Percentiles rank a stretch among this genome's conserved stretches.
Evolutionary conservation across 257 asterid species (phyloP).

Genomic region (Ligustrum vulgare): DNA sequence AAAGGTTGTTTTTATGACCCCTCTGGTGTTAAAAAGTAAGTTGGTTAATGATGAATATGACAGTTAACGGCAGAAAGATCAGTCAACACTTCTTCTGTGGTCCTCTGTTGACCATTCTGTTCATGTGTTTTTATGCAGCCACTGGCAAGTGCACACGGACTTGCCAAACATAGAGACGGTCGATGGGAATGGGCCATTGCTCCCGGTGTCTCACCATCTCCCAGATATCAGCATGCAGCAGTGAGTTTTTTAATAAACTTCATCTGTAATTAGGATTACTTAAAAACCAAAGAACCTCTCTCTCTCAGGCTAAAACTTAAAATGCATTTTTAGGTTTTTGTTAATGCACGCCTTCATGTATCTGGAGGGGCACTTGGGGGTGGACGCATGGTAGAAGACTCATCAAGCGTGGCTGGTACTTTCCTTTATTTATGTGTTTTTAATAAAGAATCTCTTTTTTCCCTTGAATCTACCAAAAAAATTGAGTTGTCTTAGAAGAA

Average conservation of each 20-base stretch:
- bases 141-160: slow-evolving; percentile 95
- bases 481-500: background rate
- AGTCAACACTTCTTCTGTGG: background rate
- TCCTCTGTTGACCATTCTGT: slow-evolving; percentile 12
- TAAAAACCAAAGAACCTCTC: background rate
- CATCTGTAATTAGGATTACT: slow-evolving; percentile 12
- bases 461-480: background rate
- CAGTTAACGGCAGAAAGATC: background rate
- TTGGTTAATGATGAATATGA: background rate
- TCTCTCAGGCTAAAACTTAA: slow-evolving; percentile 4
- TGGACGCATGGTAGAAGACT: slow-evolving; percentile 99
- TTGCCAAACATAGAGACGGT: slow-evolving; percentile 98
- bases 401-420: slow-evolving; percentile 95
- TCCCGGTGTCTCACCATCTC: slow-evolving; percentile 97
- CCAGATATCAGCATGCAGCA: slow-evolving; percentile 98
- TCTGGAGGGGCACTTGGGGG: slow-evolving; percentile 99
- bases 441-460: background rate
- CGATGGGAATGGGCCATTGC: slow-evolving; percentile 99
- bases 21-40: background rate
- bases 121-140: slow-evolving; percentile 54
- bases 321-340: slow-evolving; percentile 68
- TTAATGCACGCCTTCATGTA: slow-evolving; percentile 97
- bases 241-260: slow-evolving; percentile 42
- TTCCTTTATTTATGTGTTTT: slow-evolving; percentile 14
- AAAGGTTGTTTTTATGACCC: background rate